These are phyloP conservation scores for Phytophthora citrophthora DNA, from an alignment of 352 stramenopile genomes.

Conservation along the genomic window DNA sequence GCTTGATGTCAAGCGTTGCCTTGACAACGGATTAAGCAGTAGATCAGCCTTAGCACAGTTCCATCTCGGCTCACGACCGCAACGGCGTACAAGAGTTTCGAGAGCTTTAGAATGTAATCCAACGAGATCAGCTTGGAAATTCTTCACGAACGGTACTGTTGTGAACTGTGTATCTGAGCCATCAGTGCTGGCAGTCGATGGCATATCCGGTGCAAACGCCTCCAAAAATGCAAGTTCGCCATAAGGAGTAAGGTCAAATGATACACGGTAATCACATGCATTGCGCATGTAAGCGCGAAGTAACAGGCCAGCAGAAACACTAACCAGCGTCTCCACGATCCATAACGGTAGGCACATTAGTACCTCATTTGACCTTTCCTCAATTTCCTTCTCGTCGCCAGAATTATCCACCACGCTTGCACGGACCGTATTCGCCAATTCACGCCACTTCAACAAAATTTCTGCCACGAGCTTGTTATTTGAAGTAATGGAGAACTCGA, in stretches of 20 bases:
- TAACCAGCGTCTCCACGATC: conserved; percentile 74
- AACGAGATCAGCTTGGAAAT: conserved; percentile 64
- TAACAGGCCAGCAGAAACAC: conserved; percentile 62
- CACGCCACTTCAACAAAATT: conserved; percentile 51
- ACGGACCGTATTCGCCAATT: conserved; percentile 25
- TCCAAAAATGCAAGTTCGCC: conserved; percentile 79
- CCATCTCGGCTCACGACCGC: conserved; percentile 79
- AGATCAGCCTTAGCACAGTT: conserved; percentile 78
- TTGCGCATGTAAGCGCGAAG: conserved; percentile 80
- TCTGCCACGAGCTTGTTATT: conserved; percentile 58
- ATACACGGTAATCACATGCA: conserved; percentile 78
- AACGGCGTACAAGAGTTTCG: conserved; percentile 57
- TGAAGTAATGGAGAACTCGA: conserved; percentile 46
- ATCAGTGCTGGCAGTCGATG: conserved; percentile 10
- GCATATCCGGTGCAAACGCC: conserved; percentile 67
- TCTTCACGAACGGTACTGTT: conserved; percentile 62
- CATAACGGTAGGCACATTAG: conserved; percentile 68
- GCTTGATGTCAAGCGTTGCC: conserved; percentile 64
- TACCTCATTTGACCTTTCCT: conserved; percentile 34
- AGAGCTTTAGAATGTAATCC: conserved; percentile 60
- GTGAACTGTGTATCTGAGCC: conserved; percentile 30
- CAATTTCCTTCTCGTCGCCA: conserved; percentile 14
- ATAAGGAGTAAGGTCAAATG: conserved; percentile 84
- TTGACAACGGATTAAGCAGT: conserved; percentile 72
- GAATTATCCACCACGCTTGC: conserved; percentile 6